Evolutionary conservation across 2,329 filamentous ascomycete genomes (phyloP), one percentile per base, ranked within the genome.

Genomic region (Cercospora sesami): DNA sequence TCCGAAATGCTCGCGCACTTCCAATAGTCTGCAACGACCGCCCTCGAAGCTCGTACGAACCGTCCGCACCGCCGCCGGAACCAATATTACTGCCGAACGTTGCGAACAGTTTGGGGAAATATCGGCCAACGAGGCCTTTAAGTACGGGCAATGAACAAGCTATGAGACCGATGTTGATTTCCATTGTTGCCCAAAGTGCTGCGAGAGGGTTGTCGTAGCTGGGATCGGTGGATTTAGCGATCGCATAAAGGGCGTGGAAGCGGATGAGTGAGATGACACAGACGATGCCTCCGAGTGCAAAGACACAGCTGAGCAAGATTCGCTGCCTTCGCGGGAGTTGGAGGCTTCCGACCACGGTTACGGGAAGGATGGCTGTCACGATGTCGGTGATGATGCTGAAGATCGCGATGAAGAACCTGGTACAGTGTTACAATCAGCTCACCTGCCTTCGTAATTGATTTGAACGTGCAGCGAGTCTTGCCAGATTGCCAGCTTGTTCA

Each of bases 361-460:
- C 73, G 2, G 77, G 78, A 8, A 78, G 65, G 4, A 76, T 58
- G n/a, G 75, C 72, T 33, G 77, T 75, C 23, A 74, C 69, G 12
- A 79, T 62, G 60, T 79, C 78, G 14, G 75, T 77, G 1, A 72
- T 65, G 42, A 79, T 76, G 51, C 76, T 78, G 59, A 79, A 72
- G 21, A 67, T 66, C 0, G 76, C 73, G 31, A 78, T 76, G 60
- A 71, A 69, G 67, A 72, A 73, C 70, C 70, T 73, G 28, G 14
- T 55, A 7, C 23, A 42, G 12, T 26, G 28, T 16, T 9, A 8
- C 23, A 9, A 55, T 55, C 10, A 55, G 48, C 48, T 55, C 12
- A n/a, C 6, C 48, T 28, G 23, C 16, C 8, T 26, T 16, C n/a
- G 48, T 28, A n/a, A 14, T 5, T 9, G 3, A 12, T 5, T 55